Evolutionary conservation across 2,329 filamentous ascomycete species (phyloP).

Genomic region (Graphilbum ipis-grandicollis): DNA sequence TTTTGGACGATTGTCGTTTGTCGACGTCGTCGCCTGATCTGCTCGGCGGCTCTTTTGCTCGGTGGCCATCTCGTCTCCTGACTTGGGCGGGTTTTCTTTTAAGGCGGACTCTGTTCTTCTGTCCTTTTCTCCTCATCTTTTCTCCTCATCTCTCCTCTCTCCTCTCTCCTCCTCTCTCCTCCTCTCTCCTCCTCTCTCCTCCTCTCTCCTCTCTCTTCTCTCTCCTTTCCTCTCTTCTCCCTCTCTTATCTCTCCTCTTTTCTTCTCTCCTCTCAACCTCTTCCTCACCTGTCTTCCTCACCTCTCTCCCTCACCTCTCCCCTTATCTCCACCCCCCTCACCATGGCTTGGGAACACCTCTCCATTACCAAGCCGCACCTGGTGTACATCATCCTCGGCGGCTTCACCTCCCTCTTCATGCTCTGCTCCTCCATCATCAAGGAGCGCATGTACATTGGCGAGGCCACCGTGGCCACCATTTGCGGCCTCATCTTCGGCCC

Average conservation of each 20-base stretch:
- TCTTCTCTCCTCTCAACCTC: too few species aligned
- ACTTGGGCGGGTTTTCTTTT: too few species aligned
- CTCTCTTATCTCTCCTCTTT: too few species aligned
- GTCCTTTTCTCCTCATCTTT: too few species aligned
- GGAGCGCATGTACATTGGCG: conserved; percentile 95
- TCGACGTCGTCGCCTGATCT: too few species aligned
- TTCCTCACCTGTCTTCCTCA: not conserved
- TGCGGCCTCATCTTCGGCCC: conserved; percentile 83
- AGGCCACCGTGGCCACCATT: conserved; percentile 84
- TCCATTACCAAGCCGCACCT: conserved; percentile 86
- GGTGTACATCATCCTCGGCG: conserved; percentile 96
- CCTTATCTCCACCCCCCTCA: conserved; percentile 1
- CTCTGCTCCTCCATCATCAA: conserved; percentile 95
- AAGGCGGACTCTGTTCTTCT: too few species aligned
- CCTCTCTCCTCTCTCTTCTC: not conserved
- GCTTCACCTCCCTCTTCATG: conserved; percentile 97
- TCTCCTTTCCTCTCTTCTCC: too few species aligned
- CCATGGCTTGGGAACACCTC: conserved; percentile 65
- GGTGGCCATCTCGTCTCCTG: too few species aligned
- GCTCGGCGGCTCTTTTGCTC: too few species aligned
- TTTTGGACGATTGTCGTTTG: too few species aligned
- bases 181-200: not conserved
- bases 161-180: not conserved
- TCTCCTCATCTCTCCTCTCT: too few species aligned
- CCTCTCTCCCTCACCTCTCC: not conserved